Evolutionary conservation across 345 rosid species (phyloP).

Genomic region (Zanthoxylum bungeanum): DNA sequence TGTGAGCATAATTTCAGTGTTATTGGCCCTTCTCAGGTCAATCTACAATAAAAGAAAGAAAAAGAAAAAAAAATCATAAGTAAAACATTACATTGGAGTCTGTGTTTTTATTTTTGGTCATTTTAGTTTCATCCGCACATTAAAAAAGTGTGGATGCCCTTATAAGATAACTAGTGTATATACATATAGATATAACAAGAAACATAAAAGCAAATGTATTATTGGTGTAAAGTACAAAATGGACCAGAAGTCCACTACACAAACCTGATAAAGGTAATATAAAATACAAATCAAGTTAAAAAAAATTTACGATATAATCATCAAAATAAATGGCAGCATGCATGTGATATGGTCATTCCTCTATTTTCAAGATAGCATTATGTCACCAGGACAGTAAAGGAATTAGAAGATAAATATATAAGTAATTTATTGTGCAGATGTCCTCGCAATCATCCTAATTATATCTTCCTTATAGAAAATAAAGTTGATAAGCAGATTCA

Average conservation of each 20-base stretch:
- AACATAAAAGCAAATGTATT: not conserved
- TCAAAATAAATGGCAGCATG: not conserved
- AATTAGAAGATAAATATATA: not conserved
- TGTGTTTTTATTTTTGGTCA: too few relatives aligned
- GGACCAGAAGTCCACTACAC: not conserved
- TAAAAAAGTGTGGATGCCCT: too few relatives aligned
- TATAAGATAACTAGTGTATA: too few relatives aligned
- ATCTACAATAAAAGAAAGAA: constrained; percentile 45
- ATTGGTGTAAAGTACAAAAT: not conserved
- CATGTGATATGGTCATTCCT: not conserved
- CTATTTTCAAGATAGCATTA: not conserved
- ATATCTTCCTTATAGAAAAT: not conserved
- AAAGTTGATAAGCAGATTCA: not conserved
- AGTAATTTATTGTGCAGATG: not conserved
- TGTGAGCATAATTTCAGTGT: constrained; percentile 99
- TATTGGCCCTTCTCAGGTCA: constrained; percentile 95
- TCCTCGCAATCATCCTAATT: not conserved
- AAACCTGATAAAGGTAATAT: not conserved
- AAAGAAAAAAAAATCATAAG: constrained; percentile 6
- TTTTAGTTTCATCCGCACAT: too few relatives aligned
- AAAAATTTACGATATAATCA: not conserved
- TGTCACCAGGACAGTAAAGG: not conserved
- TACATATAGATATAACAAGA: too few relatives aligned
- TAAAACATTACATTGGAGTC: constrained; percentile 1
- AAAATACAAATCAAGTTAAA: not conserved